Evolutionary conservation across 495 filamentous ascomycete species (phyloP).

Genomic region (Daldinia concentrica): DNA sequence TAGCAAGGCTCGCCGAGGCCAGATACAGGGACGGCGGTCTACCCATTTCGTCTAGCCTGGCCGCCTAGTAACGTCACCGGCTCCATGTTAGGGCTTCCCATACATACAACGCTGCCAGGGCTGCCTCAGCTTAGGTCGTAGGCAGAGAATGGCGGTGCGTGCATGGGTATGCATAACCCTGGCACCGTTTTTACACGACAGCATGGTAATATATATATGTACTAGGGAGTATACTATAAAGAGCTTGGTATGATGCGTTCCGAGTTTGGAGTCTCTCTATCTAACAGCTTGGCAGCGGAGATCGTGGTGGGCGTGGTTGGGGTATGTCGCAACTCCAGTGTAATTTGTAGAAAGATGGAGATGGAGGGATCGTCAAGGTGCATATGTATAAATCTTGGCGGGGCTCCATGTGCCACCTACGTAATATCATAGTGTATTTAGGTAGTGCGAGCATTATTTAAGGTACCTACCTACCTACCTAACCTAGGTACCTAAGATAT

Average conservation of each 20-base stretch:
- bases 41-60: neutral
- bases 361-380: too few species aligned
- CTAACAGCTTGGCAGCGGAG: slow-evolving; percentile 30
- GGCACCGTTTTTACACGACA: neutral
- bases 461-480: neutral
- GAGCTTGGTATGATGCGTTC: slow-evolving; percentile 17
- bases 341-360: too few species aligned
- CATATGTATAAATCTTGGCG: too few species aligned
- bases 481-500: neutral
- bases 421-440: neutral
- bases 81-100: slow-evolving; percentile 12
- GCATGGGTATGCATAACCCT: neutral
- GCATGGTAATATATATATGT: too few species aligned
- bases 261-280: slow-evolving; percentile 16
- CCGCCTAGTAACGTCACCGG: neutral
- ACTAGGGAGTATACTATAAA: neutral
- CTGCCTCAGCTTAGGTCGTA: neutral
- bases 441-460: neutral
- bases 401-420: neutral
- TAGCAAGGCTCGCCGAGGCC: slow-evolving; percentile 13
- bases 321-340: too few species aligned
- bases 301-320: slow-evolving; percentile 2
- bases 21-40: slow-evolving; percentile 6
- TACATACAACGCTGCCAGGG: neutral
- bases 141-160: slow-evolving; percentile 8